Percentiles rank a stretch among this genome's conserved stretches.
phyloP scores from a whole-genome alignment of 495 filamentous ascomycete species.

The Daldinia loculata region DNA sequence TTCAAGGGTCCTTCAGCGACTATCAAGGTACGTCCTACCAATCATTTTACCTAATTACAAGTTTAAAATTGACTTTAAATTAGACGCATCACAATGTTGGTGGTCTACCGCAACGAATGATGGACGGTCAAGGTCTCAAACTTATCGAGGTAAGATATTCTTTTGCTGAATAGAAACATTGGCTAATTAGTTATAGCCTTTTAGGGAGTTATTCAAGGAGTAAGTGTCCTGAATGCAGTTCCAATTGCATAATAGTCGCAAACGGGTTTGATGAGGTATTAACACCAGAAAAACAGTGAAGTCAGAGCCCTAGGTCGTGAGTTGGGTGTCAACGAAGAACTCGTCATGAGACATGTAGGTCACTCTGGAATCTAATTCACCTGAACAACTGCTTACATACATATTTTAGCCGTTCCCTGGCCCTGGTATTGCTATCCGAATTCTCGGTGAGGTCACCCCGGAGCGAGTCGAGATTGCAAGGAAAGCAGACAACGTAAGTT shows the following conservation, averaged over 20 bases:
- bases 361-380: constrained; percentile 55
- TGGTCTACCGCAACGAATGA: constrained; percentile 68
- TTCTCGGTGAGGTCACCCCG: constrained; percentile 86
- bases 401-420: constrained; percentile 45
- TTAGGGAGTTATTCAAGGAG: constrained; percentile 41
- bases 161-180: not conserved
- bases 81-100: constrained; percentile 82
- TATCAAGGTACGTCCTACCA: constrained; percentile 66
- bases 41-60: not conserved
- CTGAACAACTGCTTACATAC: not conserved
- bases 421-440: constrained; percentile 88
- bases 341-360: constrained; percentile 75
- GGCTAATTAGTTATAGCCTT: constrained; percentile 13
- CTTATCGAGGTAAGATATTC: constrained; percentile 64
- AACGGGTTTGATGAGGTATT: not conserved
- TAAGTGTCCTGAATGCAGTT: constrained; percentile 6
- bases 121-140: constrained; percentile 67
- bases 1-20: constrained; percentile 84
- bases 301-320: constrained; percentile 79
- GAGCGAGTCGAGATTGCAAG: constrained; percentile 83
- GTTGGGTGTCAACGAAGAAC: constrained; percentile 77
- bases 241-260: not conserved
- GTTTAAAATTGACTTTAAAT: not conserved
- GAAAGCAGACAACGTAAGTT: constrained; percentile 71
- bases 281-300: constrained; percentile 75